A percentile compares a stretch with the other conserved stretches of the same genome.
phyloP scores from a whole-genome alignment of 2,329 filamentous ascomycete genomes.

The Talaromyces pinophilus region DNA sequence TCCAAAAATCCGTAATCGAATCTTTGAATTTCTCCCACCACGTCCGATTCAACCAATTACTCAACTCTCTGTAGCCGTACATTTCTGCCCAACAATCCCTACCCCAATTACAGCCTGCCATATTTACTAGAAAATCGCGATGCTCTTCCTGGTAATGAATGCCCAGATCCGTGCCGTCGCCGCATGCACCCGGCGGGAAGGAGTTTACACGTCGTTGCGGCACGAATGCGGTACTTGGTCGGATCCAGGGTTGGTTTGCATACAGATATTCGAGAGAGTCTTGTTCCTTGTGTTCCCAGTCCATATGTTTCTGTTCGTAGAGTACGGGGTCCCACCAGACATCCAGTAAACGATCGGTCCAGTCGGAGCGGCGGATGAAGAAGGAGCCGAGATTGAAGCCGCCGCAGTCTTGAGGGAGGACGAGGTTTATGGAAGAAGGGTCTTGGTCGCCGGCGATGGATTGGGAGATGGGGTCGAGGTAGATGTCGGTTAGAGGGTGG shows the following conservation, averaged over 20 bases:
- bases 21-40: conserved; percentile 67
- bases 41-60: conserved; percentile 83
- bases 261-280: conserved; percentile 94
- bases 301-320: conserved; percentile 98
- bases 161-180: conserved; percentile 58
- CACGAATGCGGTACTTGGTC: conserved; percentile 83
- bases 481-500: conserved; percentile 73
- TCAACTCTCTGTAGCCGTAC: conserved; percentile 90
- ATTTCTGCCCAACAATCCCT: conserved; percentile 98
- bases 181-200: conserved; percentile 87
- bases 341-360: conserved; percentile 89
- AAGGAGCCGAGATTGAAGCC: conserved; percentile 98
- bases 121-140: conserved; percentile 93
- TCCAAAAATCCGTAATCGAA: conserved; percentile 30
- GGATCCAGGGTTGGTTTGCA: conserved; percentile 85
- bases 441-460: conserved; percentile 77
- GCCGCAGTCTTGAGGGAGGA: conserved; percentile 89
- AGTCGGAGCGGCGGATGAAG: conserved; percentile 80
- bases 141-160: conserved; percentile 86
- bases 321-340: conserved; percentile 98
- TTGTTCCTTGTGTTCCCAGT: conserved; percentile 99
- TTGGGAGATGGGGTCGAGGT: conserved; percentile 72
- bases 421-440: conserved; percentile 75
- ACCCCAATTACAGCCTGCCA: conserved; percentile 97
- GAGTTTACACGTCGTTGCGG: conserved; percentile 92